phyloP scores from a whole-genome alignment of 345 rosid species.

The Sisymbrium irio region DNA sequence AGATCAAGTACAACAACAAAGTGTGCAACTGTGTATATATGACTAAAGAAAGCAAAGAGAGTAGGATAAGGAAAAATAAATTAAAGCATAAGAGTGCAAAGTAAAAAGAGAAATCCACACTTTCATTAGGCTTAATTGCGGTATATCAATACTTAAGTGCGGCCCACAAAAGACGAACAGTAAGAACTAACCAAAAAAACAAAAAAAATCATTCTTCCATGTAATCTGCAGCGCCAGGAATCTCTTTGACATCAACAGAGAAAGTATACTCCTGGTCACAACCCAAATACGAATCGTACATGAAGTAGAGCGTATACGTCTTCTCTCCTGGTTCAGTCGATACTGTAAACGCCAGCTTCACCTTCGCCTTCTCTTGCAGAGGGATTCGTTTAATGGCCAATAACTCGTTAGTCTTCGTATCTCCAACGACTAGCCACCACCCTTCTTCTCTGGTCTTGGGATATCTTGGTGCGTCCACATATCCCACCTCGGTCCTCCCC shows the following conservation, averaged over 20 bases:
- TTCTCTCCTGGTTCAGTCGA: conserved; percentile 63
- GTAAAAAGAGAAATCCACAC: too few species aligned
- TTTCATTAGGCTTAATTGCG: too few species aligned
- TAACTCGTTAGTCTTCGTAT: conserved; percentile 66
- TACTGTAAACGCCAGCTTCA: conserved; percentile 68
- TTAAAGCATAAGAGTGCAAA: too few species aligned
- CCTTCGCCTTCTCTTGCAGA: conserved; percentile 64
- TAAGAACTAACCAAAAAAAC: neutral
- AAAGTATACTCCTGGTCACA: conserved; percentile 81
- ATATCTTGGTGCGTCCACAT: conserved; percentile 65
- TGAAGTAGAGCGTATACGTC: conserved; percentile 63
- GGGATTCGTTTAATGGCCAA: conserved; percentile 74
- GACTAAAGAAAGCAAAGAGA: too few species aligned
- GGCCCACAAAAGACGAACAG: too few species aligned
- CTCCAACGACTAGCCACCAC: conserved; percentile 96
- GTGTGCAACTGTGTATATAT: too few species aligned
- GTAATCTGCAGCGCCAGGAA: conserved; percentile 8
- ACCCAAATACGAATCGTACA: conserved; percentile 83
- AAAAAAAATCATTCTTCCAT: conserved; percentile 17
- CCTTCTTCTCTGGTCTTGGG: conserved; percentile 90
- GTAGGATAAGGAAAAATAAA: too few species aligned
- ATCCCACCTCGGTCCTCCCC: conserved; percentile 73
- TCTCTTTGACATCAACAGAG: conserved; percentile 51
- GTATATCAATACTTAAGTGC: too few species aligned
- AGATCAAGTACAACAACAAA: too few species aligned